Conservation (phyloP, 2,329 filamentous ascomycete species). For the Trichoderma endophyticum region DNA sequence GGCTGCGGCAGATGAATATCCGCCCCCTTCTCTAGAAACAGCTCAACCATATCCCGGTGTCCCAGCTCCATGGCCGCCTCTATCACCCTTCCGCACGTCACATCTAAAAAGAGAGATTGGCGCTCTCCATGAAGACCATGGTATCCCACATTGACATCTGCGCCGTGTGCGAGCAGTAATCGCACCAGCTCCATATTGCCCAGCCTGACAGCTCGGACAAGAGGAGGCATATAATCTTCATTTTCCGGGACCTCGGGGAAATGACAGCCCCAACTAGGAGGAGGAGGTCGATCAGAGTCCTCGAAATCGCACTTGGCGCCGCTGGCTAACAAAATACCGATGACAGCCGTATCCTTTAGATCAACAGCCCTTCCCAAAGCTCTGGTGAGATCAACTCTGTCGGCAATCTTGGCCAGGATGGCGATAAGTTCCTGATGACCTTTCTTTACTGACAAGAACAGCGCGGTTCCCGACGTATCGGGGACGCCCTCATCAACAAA, state of each 20-base stretch:
- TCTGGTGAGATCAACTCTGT: background rate
- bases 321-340: background rate
- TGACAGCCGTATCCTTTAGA: background rate
- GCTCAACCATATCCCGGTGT: background rate
- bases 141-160: background rate
- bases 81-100: background rate
- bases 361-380: background rate
- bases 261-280: background rate
- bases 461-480: background rate
- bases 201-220: background rate
- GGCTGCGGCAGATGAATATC: background rate
- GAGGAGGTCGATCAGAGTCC: background rate
- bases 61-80: background rate
- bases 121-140: background rate
- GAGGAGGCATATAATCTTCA: background rate
- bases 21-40: constrained; percentile 2
- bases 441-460: background rate
- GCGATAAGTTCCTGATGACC: background rate
- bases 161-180: background rate
- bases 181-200: background rate
- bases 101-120: background rate
- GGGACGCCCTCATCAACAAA: background rate
- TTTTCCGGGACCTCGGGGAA: background rate
- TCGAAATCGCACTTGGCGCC: background rate
- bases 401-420: background rate